These are phyloP conservation scores for Epichloe aotearoae DNA, from an alignment of 2,329 filamentous ascomycete genomes.

Conservation along the genomic window DNA sequence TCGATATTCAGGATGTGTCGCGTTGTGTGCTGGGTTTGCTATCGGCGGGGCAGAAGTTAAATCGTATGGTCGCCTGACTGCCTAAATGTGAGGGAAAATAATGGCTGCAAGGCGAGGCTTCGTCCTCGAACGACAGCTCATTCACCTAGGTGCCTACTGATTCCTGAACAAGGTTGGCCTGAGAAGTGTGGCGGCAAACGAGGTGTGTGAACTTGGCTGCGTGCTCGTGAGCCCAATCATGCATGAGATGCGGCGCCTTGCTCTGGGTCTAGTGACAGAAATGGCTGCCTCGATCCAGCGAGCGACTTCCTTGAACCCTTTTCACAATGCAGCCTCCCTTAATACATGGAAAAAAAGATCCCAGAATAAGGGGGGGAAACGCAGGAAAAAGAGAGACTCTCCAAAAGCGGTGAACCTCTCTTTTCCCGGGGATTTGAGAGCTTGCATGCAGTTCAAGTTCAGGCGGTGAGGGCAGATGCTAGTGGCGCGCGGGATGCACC, in stretches of 20 bases:
- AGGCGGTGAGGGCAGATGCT: not conserved
- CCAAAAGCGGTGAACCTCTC: not conserved
- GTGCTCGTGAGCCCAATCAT: slow-evolving; percentile 3
- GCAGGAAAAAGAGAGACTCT: no score
- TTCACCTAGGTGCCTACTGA: not conserved
- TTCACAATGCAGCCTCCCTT: not conserved
- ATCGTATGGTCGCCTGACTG: not conserved
- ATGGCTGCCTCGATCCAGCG: not conserved
- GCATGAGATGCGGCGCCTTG: not conserved
- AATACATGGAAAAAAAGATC: no score
- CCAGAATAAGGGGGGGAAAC: no score
- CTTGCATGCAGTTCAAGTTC: not conserved
- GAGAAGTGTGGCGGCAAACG: not conserved
- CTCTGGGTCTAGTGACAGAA: not conserved
- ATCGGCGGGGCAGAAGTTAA: not conserved
- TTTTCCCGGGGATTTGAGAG: not conserved
- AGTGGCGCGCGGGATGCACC: not conserved
- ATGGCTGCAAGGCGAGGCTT: no score
- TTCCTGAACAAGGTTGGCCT: not conserved
- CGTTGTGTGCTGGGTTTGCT: not conserved
- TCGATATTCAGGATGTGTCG: not conserved
- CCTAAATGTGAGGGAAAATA: no score
- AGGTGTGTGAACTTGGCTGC: not conserved
- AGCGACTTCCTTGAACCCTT: not conserved
- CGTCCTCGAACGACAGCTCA: not conserved